phyloP scores from a whole-genome alignment of 176 grass and related monocot species.

The Lolium perenne region DNA sequence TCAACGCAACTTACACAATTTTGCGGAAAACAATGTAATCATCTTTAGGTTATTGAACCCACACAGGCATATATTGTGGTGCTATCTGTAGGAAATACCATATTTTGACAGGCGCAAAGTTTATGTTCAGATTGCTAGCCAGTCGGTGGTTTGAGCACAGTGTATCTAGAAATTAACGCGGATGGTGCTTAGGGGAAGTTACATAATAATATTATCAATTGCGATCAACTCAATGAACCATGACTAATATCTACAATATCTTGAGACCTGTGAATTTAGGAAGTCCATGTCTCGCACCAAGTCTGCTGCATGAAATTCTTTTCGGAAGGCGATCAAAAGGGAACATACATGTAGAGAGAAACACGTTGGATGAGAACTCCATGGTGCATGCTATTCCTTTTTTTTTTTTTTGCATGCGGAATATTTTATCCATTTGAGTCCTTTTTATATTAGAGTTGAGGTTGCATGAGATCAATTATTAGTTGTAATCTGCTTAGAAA shows the following conservation, averaged over 20 bases:
- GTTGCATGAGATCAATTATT: conserved; percentile 11
- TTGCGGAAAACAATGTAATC: neutral
- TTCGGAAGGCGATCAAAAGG: neutral
- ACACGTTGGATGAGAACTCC: neutral
- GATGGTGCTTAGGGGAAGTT: conserved; percentile 5
- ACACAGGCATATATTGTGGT: neutral
- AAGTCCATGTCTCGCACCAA: neutral
- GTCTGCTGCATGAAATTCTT: conserved; percentile 13
- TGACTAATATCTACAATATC: neutral
- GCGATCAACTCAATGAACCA: neutral
- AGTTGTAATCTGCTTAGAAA: conserved; percentile 1
- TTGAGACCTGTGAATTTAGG: neutral
- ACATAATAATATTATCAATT: neutral
- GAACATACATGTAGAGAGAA: neutral
- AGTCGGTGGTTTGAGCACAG: neutral
- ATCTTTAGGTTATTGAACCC: conserved; percentile 6
- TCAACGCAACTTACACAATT: neutral
- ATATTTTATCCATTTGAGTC: neutral
- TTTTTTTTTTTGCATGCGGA: neutral
- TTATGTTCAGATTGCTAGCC: neutral
- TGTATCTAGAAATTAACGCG: neutral
- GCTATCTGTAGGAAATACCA: neutral
- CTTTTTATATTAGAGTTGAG: conserved; percentile 2
- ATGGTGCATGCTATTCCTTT: neutral
- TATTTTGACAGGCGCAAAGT: neutral